Evolutionary conservation across 2,329 filamentous ascomycete genomes (phyloP).

Genomic region (Coniochaeta hoffmannii): DNA sequence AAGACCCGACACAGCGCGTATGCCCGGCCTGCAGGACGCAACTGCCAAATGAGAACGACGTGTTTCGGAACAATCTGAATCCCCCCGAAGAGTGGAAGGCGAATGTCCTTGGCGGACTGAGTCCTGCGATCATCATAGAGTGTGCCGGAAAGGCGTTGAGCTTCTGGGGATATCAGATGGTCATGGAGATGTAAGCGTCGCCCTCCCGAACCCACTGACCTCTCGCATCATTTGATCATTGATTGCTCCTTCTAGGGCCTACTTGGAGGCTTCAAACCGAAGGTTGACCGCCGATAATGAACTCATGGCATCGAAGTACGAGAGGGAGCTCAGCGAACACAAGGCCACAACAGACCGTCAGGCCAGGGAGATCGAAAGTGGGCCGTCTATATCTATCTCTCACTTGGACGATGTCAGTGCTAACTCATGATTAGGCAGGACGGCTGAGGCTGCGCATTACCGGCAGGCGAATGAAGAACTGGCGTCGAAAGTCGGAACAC

Average conservation of each 20-base stretch:
- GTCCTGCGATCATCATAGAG: slow-evolving; percentile 76
- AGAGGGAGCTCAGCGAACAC: slow-evolving; percentile 67
- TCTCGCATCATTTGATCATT: not conserved
- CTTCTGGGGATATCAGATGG: slow-evolving; percentile 83
- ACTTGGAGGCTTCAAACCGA: not conserved
- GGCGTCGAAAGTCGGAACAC: slow-evolving; percentile 55
- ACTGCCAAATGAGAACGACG: slow-evolving; percentile 67
- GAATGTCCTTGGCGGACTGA: slow-evolving; percentile 74
- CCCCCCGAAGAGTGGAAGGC: slow-evolving; percentile 88
- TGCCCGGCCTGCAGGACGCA: slow-evolving; percentile 73
- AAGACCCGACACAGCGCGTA: slow-evolving; percentile 37
- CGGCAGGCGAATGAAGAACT: slow-evolving; percentile 68
- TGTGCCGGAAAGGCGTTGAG: slow-evolving; percentile 71
- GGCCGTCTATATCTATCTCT: not conserved
- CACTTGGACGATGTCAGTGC: not conserved
- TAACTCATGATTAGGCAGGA: slow-evolving; percentile 34
- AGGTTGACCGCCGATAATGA: not conserved
- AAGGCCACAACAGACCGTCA: slow-evolving; percentile 64
- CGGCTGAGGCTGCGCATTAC: slow-evolving; percentile 54
- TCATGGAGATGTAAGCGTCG: slow-evolving; percentile 65
- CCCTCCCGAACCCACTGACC: not conserved
- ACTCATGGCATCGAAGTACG: slow-evolving; percentile 18
- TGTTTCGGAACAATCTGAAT: slow-evolving; percentile 61
- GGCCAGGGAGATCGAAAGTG: slow-evolving; percentile 57
- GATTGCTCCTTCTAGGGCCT: not conserved